phyloP scores from a whole-genome alignment of 2,329 filamentous ascomycete genomes.

The Tothia fuscella region DNA sequence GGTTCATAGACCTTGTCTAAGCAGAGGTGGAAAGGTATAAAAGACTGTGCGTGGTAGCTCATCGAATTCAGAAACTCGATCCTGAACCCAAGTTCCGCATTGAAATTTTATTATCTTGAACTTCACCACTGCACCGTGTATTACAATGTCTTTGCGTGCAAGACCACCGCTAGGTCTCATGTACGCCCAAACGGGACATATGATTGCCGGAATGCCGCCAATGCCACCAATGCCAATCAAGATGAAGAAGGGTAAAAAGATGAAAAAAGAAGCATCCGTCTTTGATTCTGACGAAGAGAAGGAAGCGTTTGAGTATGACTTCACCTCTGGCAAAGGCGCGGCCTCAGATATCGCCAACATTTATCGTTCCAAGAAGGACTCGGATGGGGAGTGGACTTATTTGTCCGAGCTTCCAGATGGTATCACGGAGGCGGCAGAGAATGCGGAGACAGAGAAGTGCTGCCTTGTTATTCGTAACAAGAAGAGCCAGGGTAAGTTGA shows the following conservation, averaged over 20 bases:
- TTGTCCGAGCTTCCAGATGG: conserved; percentile 13
- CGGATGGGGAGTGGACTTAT: conserved; percentile 37
- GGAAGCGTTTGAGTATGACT: neutral
- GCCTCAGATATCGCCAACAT: conserved; percentile 26
- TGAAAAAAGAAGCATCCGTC: neutral
- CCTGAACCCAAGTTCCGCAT: no score
- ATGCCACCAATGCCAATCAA: neutral
- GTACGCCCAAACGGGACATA: no score
- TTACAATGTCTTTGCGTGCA: no score
- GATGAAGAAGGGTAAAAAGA: neutral
- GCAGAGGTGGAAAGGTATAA: no score
- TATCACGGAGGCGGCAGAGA: conserved; percentile 14
- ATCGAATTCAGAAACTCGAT: no score
- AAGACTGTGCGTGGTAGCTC: no score
- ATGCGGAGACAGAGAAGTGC: conserved; percentile 13
- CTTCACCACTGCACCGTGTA: no score
- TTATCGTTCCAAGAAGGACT: conserved; percentile 36
- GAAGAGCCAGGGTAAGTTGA: conserved; percentile 15
- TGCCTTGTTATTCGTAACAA: conserved; percentile 15
- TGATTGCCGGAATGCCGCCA: neutral
- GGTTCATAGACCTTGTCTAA: no score
- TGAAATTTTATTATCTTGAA: no score
- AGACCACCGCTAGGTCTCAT: no score
- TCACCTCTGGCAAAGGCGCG: neutral
- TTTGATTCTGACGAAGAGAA: neutral